Percentiles rank a stretch among this genome's conserved stretches.
These are phyloP conservation scores for Lachancea dasiensis DNA, from an alignment of 805 yeast species.

Conservation along the genomic window DNA sequence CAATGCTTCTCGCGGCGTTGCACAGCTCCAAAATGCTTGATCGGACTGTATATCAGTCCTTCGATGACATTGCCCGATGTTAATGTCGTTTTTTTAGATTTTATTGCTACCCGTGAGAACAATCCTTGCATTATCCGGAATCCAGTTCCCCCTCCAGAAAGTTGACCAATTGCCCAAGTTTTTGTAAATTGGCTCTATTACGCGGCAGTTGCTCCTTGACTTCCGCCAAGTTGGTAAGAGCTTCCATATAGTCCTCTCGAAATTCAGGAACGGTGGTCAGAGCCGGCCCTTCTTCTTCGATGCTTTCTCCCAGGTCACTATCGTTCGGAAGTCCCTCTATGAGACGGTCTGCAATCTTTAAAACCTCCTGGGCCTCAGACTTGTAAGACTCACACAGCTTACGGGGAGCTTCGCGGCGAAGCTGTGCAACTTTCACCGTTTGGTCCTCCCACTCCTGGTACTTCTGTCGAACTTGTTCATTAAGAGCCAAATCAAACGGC, in stretches of 20 bases:
- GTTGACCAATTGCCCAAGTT: constrained; percentile 26
- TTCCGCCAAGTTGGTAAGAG: constrained; percentile 12
- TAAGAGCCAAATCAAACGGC: constrained; percentile 63
- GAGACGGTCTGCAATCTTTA: constrained; percentile 5
- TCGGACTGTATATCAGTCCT: no score
- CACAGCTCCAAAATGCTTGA: no score
- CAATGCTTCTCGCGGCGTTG: no score
- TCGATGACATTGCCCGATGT: no score
- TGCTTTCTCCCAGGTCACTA: constrained; percentile 1
- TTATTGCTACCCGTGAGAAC: no score
- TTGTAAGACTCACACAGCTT: constrained; percentile 35
- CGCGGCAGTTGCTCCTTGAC: constrained; percentile 21
- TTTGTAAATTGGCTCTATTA: constrained; percentile 24
- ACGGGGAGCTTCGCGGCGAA: constrained; percentile 49
- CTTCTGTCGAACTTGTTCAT: constrained; percentile 50
- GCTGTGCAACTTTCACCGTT: constrained; percentile 49
- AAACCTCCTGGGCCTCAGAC: constrained; percentile 4
- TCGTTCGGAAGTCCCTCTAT: constrained; percentile 9
- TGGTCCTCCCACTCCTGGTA: constrained; percentile 58
- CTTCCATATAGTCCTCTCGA: constrained; percentile 8
- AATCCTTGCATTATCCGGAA: neutral
- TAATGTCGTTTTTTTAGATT: neutral
- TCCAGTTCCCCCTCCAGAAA: constrained; percentile 16
- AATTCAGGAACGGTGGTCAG: constrained; percentile 2
- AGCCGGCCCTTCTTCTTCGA: constrained; percentile 6